Conservation (phyloP, 1,284 basidiomycete species). For the Cutaneotrichosporon cavernicola region DNA sequence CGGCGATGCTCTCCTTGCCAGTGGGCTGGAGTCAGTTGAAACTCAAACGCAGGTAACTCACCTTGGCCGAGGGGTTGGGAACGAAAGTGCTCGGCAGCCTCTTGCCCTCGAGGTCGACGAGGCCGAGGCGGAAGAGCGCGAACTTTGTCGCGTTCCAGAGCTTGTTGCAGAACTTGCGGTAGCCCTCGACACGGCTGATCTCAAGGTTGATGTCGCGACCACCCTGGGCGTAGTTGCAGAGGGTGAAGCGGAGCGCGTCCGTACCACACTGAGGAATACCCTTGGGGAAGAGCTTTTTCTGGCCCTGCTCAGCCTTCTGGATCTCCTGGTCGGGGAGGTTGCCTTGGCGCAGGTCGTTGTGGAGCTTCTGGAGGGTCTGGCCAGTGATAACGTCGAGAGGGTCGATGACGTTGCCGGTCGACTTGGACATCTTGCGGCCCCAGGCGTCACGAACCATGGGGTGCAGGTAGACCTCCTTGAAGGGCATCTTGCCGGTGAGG, state of each 20-base stretch:
- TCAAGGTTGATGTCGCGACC: slow-evolving; percentile 95
- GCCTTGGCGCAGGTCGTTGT: slow-evolving; percentile 82
- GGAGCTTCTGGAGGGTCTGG: slow-evolving; percentile 75
- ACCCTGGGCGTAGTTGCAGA: slow-evolving; percentile 86
- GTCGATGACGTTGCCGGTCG: slow-evolving; percentile 96
- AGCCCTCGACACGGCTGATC: slow-evolving; percentile 95
- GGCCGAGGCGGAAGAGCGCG: slow-evolving; percentile 88
- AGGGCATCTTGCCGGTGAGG: slow-evolving; percentile 87
- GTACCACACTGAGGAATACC: slow-evolving; percentile 99
- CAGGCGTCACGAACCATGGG: slow-evolving; percentile 99
- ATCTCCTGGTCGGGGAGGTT: slow-evolving; percentile 96
- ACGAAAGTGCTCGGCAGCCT: slow-evolving; percentile 63
- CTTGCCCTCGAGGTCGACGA: slow-evolving; percentile 51
- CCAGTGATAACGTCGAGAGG: slow-evolving; percentile 95
- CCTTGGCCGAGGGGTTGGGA: slow-evolving; percentile 64
- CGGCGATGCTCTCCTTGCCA: slow-evolving; percentile 85
- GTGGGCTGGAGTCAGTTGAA: slow-evolving; percentile 59
- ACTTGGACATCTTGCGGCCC: slow-evolving; percentile 99
- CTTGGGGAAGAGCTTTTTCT: slow-evolving; percentile 99
- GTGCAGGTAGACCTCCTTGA: slow-evolving; percentile 97
- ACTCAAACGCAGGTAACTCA: neutral
- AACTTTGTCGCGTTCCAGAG: slow-evolving; percentile 99
- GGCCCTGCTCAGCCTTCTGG: slow-evolving; percentile 82
- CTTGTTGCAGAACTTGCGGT: slow-evolving; percentile 99
- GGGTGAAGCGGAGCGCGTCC: slow-evolving; percentile 90